Evolutionary conservation across 768 basidiomycete species (phyloP).

Genomic region (Boletus subcaerulescens): DNA sequence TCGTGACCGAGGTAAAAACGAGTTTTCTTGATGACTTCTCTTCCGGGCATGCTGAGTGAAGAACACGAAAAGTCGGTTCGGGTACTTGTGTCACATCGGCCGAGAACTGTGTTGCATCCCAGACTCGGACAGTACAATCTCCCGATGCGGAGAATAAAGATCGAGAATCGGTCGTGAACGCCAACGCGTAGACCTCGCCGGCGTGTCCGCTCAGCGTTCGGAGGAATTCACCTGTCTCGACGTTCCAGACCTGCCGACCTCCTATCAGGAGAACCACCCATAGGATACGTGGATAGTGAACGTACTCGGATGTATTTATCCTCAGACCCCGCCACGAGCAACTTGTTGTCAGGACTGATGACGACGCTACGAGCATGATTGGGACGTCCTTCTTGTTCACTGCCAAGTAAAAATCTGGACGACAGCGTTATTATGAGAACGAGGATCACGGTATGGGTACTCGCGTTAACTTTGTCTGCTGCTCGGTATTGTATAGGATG

Average conservation of each 20-base stretch:
- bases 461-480: conserved; percentile 29
- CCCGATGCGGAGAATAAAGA: conserved; percentile 36
- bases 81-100: conserved; percentile 14
- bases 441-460: background rate
- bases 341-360: conserved; percentile 31
- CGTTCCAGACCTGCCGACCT: conserved; percentile 25
- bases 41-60: conserved; percentile 16
- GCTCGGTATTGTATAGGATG: conserved; percentile 26
- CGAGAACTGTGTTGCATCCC: conserved; percentile 30
- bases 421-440: background rate
- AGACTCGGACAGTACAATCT: conserved; percentile 36
- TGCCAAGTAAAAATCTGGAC: conserved; percentile 27
- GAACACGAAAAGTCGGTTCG: conserved; percentile 20
- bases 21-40: conserved; percentile 19
- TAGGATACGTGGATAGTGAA: background rate
- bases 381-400: conserved; percentile 17
- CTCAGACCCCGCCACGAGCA: conserved; percentile 34
- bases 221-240: conserved; percentile 26
- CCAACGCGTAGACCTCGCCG: conserved; percentile 36
- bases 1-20: conserved; percentile 30
- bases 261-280: background rate
- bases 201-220: conserved; percentile 32
- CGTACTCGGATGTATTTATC: conserved; percentile 34
- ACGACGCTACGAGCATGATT: conserved; percentile 33
- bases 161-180: conserved; percentile 35